These are phyloP conservation scores for Beauveria rudraprayagi DNA, from an alignment of 2,329 filamentous ascomycete species.

Conservation along the genomic window DNA sequence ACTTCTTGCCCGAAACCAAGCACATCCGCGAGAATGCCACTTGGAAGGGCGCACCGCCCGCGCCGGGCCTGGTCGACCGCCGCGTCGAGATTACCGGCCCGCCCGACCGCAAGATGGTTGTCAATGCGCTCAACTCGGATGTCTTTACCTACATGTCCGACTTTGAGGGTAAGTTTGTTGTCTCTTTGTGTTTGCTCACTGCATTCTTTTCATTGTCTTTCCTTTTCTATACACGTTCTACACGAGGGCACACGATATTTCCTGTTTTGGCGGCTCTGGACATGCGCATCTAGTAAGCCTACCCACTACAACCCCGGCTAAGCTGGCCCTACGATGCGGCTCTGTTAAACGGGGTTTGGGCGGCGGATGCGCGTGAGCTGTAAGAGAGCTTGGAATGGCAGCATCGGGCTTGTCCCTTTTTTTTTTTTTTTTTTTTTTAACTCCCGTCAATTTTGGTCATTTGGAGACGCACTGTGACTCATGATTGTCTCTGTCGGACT, in stretches of 20 bases:
- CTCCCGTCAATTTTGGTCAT: neutral
- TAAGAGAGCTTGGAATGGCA: neutral
- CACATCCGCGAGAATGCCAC: constrained; percentile 89
- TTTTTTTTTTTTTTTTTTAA: neutral
- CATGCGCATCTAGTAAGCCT: constrained; percentile 10
- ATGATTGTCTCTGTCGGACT: neutral
- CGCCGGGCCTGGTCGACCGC: constrained; percentile 85
- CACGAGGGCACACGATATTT: neutral
- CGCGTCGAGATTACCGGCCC: constrained; percentile 96
- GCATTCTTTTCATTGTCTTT: constrained; percentile 18
- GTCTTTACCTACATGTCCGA: constrained; percentile 99
- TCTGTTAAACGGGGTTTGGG: neutral
- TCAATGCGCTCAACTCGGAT: constrained; percentile 91
- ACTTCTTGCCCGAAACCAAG: constrained; percentile 93
- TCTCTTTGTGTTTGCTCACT: neutral
- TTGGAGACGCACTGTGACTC: neutral
- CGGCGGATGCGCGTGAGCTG: neutral
- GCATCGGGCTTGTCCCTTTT: no score
- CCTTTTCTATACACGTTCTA: neutral
- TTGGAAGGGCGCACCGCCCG: constrained; percentile 88
- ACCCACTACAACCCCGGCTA: constrained; percentile 2
- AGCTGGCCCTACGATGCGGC: constrained; percentile 9
- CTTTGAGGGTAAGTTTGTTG: constrained; percentile 68
- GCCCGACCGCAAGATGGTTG: constrained; percentile 97
- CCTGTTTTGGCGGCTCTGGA: constrained; percentile 6